Evolutionary conservation across 768 basidiomycete species (phyloP).

Genomic region (Leccinellum albellum): DNA sequence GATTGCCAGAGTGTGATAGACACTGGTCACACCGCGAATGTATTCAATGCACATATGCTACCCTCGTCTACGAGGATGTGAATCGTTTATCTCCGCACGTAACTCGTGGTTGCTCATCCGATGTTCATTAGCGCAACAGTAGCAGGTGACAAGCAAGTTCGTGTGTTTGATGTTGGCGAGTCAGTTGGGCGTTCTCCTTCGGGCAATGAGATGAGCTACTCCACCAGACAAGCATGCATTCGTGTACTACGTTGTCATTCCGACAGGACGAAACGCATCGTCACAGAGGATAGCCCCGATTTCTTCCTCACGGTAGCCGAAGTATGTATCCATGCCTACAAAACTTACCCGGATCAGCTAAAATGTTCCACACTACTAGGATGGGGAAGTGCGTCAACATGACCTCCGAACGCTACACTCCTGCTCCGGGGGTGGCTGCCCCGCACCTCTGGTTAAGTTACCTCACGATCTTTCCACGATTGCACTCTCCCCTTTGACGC

Average conservation of each 20-base stretch:
- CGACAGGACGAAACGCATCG: conserved; percentile 71
- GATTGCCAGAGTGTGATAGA: conserved; percentile 61
- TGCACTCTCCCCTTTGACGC: conserved; percentile 71
- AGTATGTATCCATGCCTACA: conserved; percentile 37
- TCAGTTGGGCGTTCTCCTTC: conserved; percentile 35
- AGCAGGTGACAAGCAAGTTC: conserved; percentile 72
- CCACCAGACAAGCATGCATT: conserved; percentile 44
- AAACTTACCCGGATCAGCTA: conserved; percentile 4
- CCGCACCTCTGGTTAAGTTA: conserved; percentile 65
- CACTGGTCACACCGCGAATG: conserved; percentile 80
- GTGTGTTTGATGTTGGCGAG: conserved; percentile 69
- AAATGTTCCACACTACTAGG: conserved; percentile 42
- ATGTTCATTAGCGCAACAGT: conserved; percentile 53
- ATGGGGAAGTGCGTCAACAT: conserved; percentile 85
- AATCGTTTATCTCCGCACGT: conserved; percentile 28
- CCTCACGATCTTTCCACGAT: conserved; percentile 67
- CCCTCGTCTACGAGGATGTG: conserved; percentile 78
- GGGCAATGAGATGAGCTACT: conserved; percentile 44
- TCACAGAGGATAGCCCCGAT: conserved; percentile 76
- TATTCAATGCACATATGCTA: conserved; percentile 81
- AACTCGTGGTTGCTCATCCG: conserved; percentile 6
- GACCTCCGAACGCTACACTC: conserved; percentile 68
- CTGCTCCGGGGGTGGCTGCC: conserved; percentile 58
- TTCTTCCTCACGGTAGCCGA: conserved; percentile 77
- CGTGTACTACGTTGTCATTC: conserved; percentile 66